phyloP scores from a whole-genome alignment of 495 filamentous ascomycete species.

The Margaritispora aquatica region DNA sequence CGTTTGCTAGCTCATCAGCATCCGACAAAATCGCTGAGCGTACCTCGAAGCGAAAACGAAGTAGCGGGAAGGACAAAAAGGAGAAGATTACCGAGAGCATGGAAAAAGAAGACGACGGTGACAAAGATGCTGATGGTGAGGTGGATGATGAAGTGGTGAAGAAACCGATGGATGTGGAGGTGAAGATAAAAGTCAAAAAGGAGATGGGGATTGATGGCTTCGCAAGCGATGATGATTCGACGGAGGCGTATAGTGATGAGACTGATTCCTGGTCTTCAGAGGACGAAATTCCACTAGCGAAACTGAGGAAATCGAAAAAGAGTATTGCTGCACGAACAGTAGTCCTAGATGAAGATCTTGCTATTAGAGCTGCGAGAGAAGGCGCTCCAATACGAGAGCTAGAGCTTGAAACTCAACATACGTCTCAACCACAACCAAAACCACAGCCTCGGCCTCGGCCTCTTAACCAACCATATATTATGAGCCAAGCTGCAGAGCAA shows the following conservation, averaged over 20 bases:
- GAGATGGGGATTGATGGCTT: neutral
- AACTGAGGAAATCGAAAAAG: conserved; percentile 9
- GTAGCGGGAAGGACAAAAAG: neutral
- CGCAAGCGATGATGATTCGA: neutral
- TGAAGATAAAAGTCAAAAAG: neutral
- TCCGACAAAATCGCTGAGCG: neutral
- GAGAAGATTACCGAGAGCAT: neutral
- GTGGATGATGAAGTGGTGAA: neutral
- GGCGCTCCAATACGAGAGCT: neutral
- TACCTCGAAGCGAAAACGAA: neutral
- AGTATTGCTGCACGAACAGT: neutral
- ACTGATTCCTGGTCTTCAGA: conserved; percentile 3
- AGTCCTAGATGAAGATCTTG: neutral
- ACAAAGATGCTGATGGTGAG: neutral
- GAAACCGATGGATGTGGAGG: neutral
- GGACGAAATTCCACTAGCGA: conserved; percentile 21
- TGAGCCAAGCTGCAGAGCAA: neutral
- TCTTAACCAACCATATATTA: neutral
- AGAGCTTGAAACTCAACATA: neutral
- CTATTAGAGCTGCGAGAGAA: neutral
- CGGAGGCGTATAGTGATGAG: conserved; percentile 10
- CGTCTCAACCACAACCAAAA: neutral
- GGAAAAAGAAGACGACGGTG: neutral
- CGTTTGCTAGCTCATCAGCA: conserved; percentile 4
- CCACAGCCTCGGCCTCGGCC: neutral